Conservation (phyloP, 768 basidiomycete species). For the Austroboletus eburneus region DNA sequence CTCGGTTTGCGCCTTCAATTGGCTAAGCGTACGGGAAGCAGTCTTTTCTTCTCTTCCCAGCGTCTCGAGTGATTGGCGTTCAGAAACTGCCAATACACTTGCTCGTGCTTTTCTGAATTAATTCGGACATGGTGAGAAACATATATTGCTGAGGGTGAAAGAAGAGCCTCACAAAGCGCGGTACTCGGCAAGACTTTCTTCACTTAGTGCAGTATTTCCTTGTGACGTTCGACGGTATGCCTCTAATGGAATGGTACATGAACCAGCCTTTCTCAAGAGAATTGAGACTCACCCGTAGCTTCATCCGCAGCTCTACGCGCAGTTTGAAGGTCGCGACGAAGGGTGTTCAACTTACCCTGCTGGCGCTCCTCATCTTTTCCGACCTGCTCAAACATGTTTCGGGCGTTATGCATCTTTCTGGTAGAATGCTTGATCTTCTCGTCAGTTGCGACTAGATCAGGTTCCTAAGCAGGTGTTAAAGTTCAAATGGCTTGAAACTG, state of each 20-base stretch:
- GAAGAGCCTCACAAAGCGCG: constrained; percentile 18
- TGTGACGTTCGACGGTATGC: constrained; percentile 68
- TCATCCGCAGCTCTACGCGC: constrained; percentile 68
- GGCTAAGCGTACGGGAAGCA: constrained; percentile 53
- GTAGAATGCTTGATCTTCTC: constrained; percentile 85
- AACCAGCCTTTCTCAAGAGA: neutral
- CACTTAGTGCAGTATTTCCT: constrained; percentile 72
- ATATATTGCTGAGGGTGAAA: neutral
- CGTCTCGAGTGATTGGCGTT: constrained; percentile 82
- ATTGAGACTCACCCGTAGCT: constrained; percentile 61
- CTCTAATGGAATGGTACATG: constrained; percentile 43
- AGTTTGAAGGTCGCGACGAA: constrained; percentile 61
- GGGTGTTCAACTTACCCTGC: constrained; percentile 47
- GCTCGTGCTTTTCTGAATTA: constrained; percentile 68
- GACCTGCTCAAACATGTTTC: constrained; percentile 59
- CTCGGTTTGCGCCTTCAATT: constrained; percentile 66
- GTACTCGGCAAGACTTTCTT: constrained; percentile 87
- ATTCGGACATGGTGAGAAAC: constrained; percentile 3
- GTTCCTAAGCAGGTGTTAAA: constrained; percentile 51
- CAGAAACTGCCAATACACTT: constrained; percentile 74
- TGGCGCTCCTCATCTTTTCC: constrained; percentile 52
- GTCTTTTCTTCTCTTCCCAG: constrained; percentile 83
- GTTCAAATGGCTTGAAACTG: neutral
- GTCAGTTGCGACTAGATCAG: constrained; percentile 78
- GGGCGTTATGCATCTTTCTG: constrained; percentile 72